Percentiles rank a stretch among this genome's conserved stretches.
Conservation (phyloP, 495 filamentous ascomycete species). For the Aspergillus ellipticus region DNA sequence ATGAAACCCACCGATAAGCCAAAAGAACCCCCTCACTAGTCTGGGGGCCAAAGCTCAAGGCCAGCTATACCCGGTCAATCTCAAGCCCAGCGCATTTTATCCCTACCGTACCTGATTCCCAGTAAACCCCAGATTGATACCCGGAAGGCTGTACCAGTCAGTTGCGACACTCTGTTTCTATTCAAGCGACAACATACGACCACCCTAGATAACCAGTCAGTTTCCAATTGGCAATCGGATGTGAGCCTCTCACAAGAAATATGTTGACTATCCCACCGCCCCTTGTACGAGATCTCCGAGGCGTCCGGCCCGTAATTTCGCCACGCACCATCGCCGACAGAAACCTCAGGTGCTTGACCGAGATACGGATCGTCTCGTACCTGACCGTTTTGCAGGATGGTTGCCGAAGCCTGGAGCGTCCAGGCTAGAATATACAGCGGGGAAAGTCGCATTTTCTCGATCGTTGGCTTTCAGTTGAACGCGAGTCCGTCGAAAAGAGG, state of each 20-base stretch:
- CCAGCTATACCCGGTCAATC: conserved; percentile 26
- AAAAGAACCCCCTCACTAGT: conserved; percentile 55
- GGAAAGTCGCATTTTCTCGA: conserved; percentile 2
- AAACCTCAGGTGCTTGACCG: conserved; percentile 24
- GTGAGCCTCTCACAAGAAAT: conserved; percentile 54
- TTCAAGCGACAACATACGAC: conserved; percentile 28
- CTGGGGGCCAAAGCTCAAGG: conserved; percentile 57
- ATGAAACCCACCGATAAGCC: conserved; percentile 44
- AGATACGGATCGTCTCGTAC: conserved; percentile 36
- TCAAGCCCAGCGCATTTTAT: not conserved
- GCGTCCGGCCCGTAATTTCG: conserved; percentile 53
- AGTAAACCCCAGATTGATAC: conserved; percentile 62
- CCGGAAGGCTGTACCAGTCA: conserved; percentile 43
- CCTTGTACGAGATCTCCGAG: conserved; percentile 63
- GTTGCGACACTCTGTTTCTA: conserved; percentile 1
- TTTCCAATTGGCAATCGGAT: not conserved
- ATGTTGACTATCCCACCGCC: conserved; percentile 63
- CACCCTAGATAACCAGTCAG: conserved; percentile 29
- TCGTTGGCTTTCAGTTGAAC: not conserved
- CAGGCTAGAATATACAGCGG: conserved; percentile 10
- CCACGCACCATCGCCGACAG: conserved; percentile 34
- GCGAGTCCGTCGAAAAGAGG: not conserved
- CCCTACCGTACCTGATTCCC: conserved; percentile 45
- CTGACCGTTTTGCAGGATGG: conserved; percentile 65
- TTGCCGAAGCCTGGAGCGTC: conserved; percentile 27